Conservation (phyloP, 768 basidiomycete species). For the Pseudohyphozyma bogoriensis region DNA sequence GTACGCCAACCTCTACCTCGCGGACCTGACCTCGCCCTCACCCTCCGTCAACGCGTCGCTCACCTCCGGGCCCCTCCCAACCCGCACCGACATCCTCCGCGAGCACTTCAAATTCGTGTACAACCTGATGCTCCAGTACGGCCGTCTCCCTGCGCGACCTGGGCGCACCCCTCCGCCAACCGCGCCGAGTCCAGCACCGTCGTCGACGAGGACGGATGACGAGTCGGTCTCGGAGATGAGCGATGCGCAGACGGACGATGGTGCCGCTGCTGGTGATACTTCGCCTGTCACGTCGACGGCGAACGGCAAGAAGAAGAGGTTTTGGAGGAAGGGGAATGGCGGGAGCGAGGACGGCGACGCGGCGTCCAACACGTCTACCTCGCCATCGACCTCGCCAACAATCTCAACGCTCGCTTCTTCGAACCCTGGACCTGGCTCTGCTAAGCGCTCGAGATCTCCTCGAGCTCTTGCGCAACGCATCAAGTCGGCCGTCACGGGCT, state of each 20-base stretch:
- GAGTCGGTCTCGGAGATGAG: slow-evolving; percentile 1
- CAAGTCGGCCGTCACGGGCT: background rate
- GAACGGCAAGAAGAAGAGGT: background rate
- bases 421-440: background rate
- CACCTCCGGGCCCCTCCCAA: slow-evolving; percentile 4
- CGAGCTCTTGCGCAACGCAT: background rate
- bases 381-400: background rate
- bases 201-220: background rate
- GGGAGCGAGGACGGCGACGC: background rate
- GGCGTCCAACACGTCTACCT: background rate
- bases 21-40: background rate
- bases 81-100: slow-evolving; percentile 16
- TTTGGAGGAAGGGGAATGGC: background rate
- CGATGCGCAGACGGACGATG: slow-evolving; percentile 11
- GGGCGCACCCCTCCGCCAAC: background rate
- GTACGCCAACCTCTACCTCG: slow-evolving; percentile 13
- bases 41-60: background rate
- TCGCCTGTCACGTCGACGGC: background rate
- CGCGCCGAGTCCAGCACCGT: background rate
- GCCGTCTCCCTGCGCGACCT: slow-evolving; percentile 5
- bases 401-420: background rate
- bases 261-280: background rate
- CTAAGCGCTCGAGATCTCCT: background rate
- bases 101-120: slow-evolving; percentile 34
- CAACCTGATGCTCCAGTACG: slow-evolving; percentile 32